phyloP scores from a whole-genome alignment of 2,329 filamentous ascomycete species.

The Neofusicoccum kwambonambiense region DNA sequence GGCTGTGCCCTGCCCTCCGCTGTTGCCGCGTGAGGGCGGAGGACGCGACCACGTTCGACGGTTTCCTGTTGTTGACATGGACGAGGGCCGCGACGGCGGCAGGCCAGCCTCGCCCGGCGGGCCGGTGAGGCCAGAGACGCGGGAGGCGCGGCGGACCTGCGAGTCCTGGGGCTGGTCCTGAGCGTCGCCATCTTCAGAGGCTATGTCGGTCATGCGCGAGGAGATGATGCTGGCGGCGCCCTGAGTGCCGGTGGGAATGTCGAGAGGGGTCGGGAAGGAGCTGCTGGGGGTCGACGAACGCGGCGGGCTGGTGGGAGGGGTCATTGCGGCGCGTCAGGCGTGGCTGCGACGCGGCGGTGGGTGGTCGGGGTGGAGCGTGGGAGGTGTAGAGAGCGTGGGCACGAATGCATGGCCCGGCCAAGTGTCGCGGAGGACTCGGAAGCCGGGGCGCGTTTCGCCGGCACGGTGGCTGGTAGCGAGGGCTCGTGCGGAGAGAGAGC shows the following conservation, averaged over 20 bases:
- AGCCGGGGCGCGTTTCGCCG: background rate
- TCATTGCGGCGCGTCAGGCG: constrained; percentile 22
- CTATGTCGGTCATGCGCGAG: constrained; percentile 59
- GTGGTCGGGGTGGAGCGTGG: constrained; percentile 23
- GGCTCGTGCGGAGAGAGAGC: constrained; percentile 15
- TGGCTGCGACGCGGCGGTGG: constrained; percentile 12
- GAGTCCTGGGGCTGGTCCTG: constrained; percentile 29
- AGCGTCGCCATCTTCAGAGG: constrained; percentile 51
- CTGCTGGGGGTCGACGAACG: constrained; percentile 20
- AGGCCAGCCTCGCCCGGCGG: constrained; percentile 49
- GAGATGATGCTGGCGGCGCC: constrained; percentile 24
- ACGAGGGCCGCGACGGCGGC: constrained; percentile 47
- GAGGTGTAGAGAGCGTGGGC: constrained; percentile 14
- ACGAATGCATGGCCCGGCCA: constrained; percentile 13
- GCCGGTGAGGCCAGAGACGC: constrained; percentile 42
- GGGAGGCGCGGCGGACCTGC: constrained; percentile 25
- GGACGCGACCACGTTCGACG: constrained; percentile 54
- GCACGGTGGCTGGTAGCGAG: background rate
- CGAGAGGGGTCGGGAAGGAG: constrained; percentile 23
- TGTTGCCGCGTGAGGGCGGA: constrained; percentile 58
- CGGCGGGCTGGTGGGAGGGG: constrained; percentile 34
- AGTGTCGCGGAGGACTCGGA: constrained; percentile 6
- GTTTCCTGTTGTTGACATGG: constrained; percentile 39
- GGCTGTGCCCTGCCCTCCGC: constrained; percentile 24
- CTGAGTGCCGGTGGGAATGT: constrained; percentile 16